Evolutionary conservation across 306 rosid species (phyloP), one percentile per base, ranked within the genome.

Genomic region (Glycine tomentella): DNA sequence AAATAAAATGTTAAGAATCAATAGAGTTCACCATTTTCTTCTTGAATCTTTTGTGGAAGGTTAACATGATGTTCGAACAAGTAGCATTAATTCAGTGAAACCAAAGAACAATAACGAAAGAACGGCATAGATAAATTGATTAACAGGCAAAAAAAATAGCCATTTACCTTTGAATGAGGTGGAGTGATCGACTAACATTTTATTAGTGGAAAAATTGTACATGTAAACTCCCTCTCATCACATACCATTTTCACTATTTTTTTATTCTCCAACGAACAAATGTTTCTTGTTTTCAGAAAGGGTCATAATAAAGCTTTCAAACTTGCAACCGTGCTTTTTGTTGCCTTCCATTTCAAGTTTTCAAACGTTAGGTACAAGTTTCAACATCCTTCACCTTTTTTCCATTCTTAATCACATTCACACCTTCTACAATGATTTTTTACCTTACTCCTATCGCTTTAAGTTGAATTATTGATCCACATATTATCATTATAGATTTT

Each of bases 261-360:
- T 25, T 12, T 36, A 65, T 10, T 51, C 12, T 36, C 6, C 20
- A 15, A 64, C 9, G 44, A 64, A 9, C 38, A 66, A 49, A 65
- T 65, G 67, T 10, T 90, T 87, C 77, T 82, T 79, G 52, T 76
- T 68, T 16, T 38, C 5, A 17, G 46, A 31, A 59, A 14, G 6
- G 11, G 42, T 69, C 66, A 63, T 12, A 9, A 40, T 38, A 25
- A 25, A 55, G 57, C 44, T 73, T 68, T 66, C 69, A 66, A 59
- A 75, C 44, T 20, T 49, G 70, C 62, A 48, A 66, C 9, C 50
- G 55, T 73, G 66, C 88, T 80, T 85, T 68, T 82, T 74, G 83
- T 55, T 88, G 14, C 56, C 91, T 85, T 88, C 10, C 15, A 85
- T 25, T 75, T 74, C 80, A 88, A 83, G 89, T 77, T 85, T 85